A percentile compares a stretch with the other conserved stretches of the same genome.
phyloP scores from a whole-genome alignment of 805 yeast species.

The Ogataea sp. region DNA sequence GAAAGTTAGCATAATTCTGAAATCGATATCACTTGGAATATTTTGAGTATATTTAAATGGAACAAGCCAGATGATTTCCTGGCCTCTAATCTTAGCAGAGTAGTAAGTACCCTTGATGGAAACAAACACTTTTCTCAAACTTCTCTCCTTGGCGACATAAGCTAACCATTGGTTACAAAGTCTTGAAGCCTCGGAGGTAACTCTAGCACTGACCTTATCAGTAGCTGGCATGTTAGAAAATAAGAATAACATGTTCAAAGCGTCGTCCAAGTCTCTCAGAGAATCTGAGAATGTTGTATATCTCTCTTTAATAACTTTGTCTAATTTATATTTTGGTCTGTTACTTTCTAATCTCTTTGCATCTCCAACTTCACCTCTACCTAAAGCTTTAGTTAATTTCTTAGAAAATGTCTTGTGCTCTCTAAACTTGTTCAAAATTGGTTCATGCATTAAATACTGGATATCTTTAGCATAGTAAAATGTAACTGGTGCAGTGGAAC shows the following conservation, averaged over 20 bases:
- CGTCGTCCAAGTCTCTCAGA: constrained; percentile 88
- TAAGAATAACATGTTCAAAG: constrained; percentile 87
- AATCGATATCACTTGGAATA: constrained; percentile 90
- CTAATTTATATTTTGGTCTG: constrained; percentile 79
- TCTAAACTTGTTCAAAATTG: constrained; percentile 82
- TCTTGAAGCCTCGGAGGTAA: constrained; percentile 81
- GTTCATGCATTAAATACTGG: constrained; percentile 92
- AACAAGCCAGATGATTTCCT: constrained; percentile 90
- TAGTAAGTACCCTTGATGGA: constrained; percentile 96
- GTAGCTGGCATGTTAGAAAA: constrained; percentile 95
- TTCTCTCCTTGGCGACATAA: constrained; percentile 76
- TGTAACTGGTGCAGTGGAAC: constrained; percentile 94
- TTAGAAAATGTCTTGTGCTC: constrained; percentile 93
- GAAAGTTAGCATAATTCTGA: constrained; percentile 94
- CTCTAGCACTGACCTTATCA: constrained; percentile 65
- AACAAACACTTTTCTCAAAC: constrained; percentile 83
- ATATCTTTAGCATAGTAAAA: constrained; percentile 93
- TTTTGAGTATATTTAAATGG: constrained; percentile 97
- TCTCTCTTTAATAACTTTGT: constrained; percentile 87
- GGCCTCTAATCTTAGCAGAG: constrained; percentile 84
- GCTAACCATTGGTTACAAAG: constrained; percentile 96
- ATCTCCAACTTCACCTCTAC: constrained; percentile 83
- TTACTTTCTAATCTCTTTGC: constrained; percentile 80
- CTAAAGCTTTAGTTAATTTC: constrained; percentile 81
- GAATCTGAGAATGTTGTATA: constrained; percentile 94